A percentile compares a stretch with the other conserved stretches of the same genome.
phyloP scores from a whole-genome alignment of 129 eudicot species.

The Silybum marianum region DNA sequence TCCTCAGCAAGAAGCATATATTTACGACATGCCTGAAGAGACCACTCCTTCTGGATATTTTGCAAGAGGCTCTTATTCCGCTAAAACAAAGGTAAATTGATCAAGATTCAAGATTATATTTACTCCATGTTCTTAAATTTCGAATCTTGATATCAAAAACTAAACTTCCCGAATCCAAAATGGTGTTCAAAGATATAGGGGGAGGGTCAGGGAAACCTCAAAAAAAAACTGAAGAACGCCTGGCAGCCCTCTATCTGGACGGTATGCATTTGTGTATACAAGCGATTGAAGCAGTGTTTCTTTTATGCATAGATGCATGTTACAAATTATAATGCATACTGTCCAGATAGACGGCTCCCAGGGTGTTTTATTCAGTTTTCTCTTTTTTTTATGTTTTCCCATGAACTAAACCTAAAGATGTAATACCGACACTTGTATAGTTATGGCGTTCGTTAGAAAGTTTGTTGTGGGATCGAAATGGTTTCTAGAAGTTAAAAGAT shows the following conservation, averaged over 20 bases:
- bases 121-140: neutral
- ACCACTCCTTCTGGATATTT: slow-evolving; percentile 72
- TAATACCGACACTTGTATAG: neutral
- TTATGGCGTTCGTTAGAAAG: neutral
- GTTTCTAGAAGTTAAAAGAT: neutral
- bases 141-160: neutral
- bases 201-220: too few relatives aligned
- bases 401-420: too few relatives aligned
- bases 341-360: too few relatives aligned
- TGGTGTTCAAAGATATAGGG: too few relatives aligned
- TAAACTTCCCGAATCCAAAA: neutral
- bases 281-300: too few relatives aligned
- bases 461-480: neutral
- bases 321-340: too few relatives aligned
- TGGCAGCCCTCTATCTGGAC: too few relatives aligned
- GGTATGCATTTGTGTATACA: too few relatives aligned
- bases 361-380: too few relatives aligned
- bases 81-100: slow-evolving; percentile 55
- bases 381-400: too few relatives aligned
- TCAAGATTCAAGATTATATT: neutral
- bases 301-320: too few relatives aligned
- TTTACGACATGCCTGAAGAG: slow-evolving; percentile 63
- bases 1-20: slow-evolving; percentile 60
- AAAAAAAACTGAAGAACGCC: too few relatives aligned
- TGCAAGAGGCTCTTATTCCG: slow-evolving; percentile 71